These are phyloP conservation scores for Moniliella sp. DNA, from an alignment of 1,284 basidiomycete genomes.

Conservation along the genomic window DNA sequence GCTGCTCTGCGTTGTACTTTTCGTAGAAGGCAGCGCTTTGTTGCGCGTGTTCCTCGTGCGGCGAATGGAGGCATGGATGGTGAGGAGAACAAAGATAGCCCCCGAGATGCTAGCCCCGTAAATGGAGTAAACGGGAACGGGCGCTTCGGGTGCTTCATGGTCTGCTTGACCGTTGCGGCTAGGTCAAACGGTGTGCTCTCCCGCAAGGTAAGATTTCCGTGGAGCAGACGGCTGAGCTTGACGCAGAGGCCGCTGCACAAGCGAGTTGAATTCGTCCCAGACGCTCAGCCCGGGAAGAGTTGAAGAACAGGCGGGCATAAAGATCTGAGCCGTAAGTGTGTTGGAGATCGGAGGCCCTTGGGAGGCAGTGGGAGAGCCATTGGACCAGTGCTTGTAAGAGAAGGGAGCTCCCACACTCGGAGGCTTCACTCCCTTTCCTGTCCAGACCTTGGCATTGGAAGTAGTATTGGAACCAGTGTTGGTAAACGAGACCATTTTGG, in stretches of 20 bases:
- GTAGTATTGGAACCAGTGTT: conserved; percentile 8
- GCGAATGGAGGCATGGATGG: conserved; percentile 8
- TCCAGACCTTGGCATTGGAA: conserved; percentile 6
- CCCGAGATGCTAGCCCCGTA: conserved; percentile 8
- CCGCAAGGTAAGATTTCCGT: conserved; percentile 18
- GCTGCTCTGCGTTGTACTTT: too few relatives aligned
- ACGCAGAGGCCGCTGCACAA: conserved; percentile 10
- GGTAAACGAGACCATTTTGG: conserved; percentile 8
- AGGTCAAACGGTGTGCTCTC: conserved; percentile 11
- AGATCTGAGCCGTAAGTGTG: conserved; percentile 10
- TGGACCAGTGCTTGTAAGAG: conserved; percentile 15
- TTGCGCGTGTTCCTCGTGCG: conserved; percentile 1
- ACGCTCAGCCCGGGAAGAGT: conserved; percentile 15
- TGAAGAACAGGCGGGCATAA: conserved; percentile 26
- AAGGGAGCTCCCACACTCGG: conserved; percentile 11
- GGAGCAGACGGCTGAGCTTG: conserved; percentile 8
- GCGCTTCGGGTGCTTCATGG: conserved; percentile 1
- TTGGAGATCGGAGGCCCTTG: conserved; percentile 14
- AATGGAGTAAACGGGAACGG: conserved; percentile 9
- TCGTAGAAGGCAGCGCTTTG: conserved; percentile 1
- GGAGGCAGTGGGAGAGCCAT: conserved; percentile 11
- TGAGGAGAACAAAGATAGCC: conserved; percentile 13
- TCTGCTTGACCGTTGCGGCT: not conserved
- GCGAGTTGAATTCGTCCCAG: conserved; percentile 8
- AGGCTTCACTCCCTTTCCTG: conserved; percentile 6